Evolutionary conservation across 352 stramenopile species (phyloP).

Genomic region (Globisporangium spiculum): DNA sequence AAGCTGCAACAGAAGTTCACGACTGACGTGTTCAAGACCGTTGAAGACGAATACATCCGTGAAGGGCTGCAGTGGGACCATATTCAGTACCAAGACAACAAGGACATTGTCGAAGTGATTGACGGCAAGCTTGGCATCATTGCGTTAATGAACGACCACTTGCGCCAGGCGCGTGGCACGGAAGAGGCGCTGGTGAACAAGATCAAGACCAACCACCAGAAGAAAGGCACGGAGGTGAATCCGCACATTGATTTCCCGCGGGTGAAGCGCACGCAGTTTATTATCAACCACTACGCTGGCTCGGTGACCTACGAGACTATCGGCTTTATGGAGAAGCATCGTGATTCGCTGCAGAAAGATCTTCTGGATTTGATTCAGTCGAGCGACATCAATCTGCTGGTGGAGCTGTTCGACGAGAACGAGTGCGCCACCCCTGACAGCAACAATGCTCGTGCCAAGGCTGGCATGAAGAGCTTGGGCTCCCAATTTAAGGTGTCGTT

Average conservation of each 20-base stretch:
- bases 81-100: constrained; percentile 98
- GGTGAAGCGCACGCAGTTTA: constrained; percentile 91
- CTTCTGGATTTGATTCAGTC: constrained; percentile 87
- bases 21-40: constrained; percentile 95
- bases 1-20: constrained; percentile 92
- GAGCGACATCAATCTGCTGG: constrained; percentile 61
- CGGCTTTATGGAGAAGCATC: constrained; percentile 97
- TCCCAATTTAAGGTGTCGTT: constrained; percentile 86
- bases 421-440: constrained; percentile 33
- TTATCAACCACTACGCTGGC: constrained; percentile 95
- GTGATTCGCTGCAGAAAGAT: constrained; percentile 94
- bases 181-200: constrained; percentile 89
- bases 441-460: constrained; percentile 47
- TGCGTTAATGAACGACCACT: constrained; percentile 86
- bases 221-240: constrained; percentile 64
- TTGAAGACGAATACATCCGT: constrained; percentile 97
- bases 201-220: constrained; percentile 79
- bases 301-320: constrained; percentile 92
- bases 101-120: constrained; percentile 97
- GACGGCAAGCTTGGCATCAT: constrained; percentile 90
- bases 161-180: constrained; percentile 81
- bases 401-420: constrained; percentile 73
- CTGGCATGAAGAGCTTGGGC: constrained; percentile 68
- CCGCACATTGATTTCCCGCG: constrained; percentile 84
- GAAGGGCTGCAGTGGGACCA: constrained; percentile 98